Evolutionary conservation across 306 rosid species (phyloP), one percentile per base, ranked within the genome.

Genomic region (Hippophae tibetana): DNA sequence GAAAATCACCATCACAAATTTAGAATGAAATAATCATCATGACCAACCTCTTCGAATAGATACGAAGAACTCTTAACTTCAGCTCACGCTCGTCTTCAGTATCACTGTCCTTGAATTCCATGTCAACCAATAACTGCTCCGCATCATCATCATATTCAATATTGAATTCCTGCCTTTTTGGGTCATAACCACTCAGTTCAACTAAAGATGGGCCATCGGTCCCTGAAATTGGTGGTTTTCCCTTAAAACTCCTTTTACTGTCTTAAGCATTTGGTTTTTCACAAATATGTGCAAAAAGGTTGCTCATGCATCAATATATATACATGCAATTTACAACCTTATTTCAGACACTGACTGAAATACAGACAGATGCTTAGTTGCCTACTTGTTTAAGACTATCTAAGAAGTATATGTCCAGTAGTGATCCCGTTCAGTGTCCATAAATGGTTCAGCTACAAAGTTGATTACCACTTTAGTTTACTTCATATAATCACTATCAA

Each of bases 121-220:
- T 92, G 75, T 92, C 95, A 41, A 95, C 96, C 7, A 92, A 74
- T 52, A 92, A 65, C 71, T 84, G 95, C 69, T 92, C 99, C 5
- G 97, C 96, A 18, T 92, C 97, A 27, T 88, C 85, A 69, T 92
- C 99, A 63, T 92, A 92, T 74, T 88, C 99, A 57, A 93, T 78
- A 79, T 92, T 95, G 43, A 92, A 92, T 66, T 92, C 99, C 63
- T 75, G 95, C 56, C 99, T 80, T 82, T 86, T 88, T 47, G 72
- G 10, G 53, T 92, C 88, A 79, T 83, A 92, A 57, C 99, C 99
- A 77, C 97, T 86, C 70, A 48, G 13, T 78, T 92, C 95, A 43
- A 88, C 80, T 63, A 92, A 83, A 61, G 38, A 31, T 2, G 95
- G 89, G 60, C 93, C 93, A 46, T 70, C 80, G 50, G 75, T 84